Conservation (phyloP, 2,329 filamentous ascomycete species). For the Stagonosporopsis vannaccii region DNA sequence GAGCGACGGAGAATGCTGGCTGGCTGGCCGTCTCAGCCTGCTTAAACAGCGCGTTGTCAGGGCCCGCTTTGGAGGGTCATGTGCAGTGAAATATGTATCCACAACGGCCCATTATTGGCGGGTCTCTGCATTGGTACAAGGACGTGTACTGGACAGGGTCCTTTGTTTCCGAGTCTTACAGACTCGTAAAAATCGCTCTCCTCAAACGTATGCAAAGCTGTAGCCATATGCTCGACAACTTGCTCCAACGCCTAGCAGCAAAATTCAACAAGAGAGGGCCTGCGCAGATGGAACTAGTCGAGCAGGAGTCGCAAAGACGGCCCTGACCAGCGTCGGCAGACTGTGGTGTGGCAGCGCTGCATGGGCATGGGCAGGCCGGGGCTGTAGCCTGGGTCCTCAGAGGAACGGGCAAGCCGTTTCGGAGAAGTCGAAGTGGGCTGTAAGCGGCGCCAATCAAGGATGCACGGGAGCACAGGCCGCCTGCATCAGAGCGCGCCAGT, state of each 20-base stretch:
- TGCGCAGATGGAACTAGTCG: not conserved
- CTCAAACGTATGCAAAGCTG: not conserved
- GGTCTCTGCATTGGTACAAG: conserved; percentile 33
- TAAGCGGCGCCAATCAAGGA: conserved; percentile 27
- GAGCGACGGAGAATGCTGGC: conserved; percentile 27
- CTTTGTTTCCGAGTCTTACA: conserved; percentile 16
- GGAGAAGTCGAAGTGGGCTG: conserved; percentile 25
- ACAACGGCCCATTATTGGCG: conserved; percentile 32
- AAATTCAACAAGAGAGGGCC: not conserved
- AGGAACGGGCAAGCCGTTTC: conserved; percentile 21
- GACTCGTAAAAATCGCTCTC: conserved; percentile 13
- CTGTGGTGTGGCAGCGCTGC: conserved; percentile 18
- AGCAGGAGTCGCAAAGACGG: conserved; percentile 7
- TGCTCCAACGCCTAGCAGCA: not conserved
- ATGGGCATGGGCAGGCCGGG: conserved; percentile 12
- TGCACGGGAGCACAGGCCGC: conserved; percentile 7
- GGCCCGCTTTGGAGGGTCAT: conserved; percentile 41
- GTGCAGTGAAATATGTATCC: conserved; percentile 27
- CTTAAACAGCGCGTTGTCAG: conserved; percentile 29
- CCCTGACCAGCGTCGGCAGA: conserved; percentile 16
- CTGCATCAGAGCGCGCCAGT: conserved; percentile 17
- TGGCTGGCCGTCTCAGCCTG: conserved; percentile 23
- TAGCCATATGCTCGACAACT: conserved; percentile 1
- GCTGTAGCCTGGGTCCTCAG: conserved; percentile 7
- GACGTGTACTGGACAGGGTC: conserved; percentile 18